phyloP scores from a whole-genome alignment of 164 flowering plant species.

The Amborella trichopoda region DNA sequence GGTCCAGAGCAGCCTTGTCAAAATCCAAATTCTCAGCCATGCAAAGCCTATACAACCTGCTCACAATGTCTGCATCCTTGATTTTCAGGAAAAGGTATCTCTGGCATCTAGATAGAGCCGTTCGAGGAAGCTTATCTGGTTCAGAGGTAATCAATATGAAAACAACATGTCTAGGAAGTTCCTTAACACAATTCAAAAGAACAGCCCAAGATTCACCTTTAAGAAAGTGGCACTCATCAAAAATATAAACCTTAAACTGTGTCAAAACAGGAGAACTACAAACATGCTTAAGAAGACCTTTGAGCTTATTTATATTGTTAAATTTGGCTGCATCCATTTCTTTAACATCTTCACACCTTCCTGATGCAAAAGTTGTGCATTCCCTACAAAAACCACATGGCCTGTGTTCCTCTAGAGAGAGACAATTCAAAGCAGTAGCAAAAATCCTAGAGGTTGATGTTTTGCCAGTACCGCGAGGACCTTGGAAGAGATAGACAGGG shows the following conservation, averaged over 20 bases:
- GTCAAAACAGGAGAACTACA: slow-evolving; percentile 49
- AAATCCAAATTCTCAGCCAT: slow-evolving; percentile 53
- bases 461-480: slow-evolving; percentile 94
- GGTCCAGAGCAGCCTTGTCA: slow-evolving; percentile 60
- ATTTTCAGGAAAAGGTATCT: slow-evolving; percentile 66
- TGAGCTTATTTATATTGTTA: slow-evolving; percentile 31
- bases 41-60: slow-evolving; percentile 41
- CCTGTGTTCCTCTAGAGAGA: slow-evolving; percentile 33
- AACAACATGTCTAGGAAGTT: slow-evolving; percentile 47
- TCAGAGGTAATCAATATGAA: slow-evolving; percentile 76
- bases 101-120: slow-evolving; percentile 59
- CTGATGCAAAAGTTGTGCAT: slow-evolving; percentile 48
- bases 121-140: slow-evolving; percentile 58
- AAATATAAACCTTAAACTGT: slow-evolving; percentile 51
- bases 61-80: slow-evolving; percentile 49
- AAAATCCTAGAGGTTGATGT: slow-evolving; percentile 75
- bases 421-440: slow-evolving; percentile 89
- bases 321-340: slow-evolving; percentile 64
- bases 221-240: slow-evolving; percentile 84
- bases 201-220: slow-evolving; percentile 57
- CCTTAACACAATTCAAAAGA: slow-evolving; percentile 42
- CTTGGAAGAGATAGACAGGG: slow-evolving; percentile 73
- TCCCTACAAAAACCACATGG: slow-evolving; percentile 81
- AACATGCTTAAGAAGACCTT: slow-evolving; percentile 47
- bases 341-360: slow-evolving; percentile 51